Conservation (phyloP, 2,329 filamentous ascomycete species). For the Diaporthe ilicicola region DNA sequence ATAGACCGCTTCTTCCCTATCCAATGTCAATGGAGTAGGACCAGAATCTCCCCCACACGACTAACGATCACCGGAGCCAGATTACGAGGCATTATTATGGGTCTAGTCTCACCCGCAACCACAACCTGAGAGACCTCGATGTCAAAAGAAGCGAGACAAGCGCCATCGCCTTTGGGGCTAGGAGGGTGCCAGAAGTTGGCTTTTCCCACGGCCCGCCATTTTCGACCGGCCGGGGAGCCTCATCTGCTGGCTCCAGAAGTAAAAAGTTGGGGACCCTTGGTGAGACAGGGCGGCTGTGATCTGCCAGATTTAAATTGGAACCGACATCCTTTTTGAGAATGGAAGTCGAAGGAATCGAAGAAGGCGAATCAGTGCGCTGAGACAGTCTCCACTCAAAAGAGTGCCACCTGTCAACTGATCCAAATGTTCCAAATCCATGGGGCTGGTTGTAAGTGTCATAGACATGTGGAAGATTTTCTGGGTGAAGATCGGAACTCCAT, state of each 20-base stretch:
- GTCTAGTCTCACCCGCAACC: no score
- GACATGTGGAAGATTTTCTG: no score
- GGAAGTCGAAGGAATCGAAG: neutral
- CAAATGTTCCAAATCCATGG: no score
- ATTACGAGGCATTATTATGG: no score
- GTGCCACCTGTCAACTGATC: no score
- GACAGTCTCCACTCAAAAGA: no score
- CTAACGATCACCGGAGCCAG: neutral
- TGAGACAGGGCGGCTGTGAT: neutral
- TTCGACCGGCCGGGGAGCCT: neutral
- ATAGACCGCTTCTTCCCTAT: neutral
- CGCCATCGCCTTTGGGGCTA: neutral
- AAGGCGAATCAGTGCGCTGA: no score
- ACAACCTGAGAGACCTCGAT: no score
- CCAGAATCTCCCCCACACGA: neutral
- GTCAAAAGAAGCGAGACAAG: no score
- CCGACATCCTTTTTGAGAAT: neutral
- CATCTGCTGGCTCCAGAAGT: constrained; percentile 4
- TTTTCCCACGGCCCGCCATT: neutral
- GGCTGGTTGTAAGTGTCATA: no score
- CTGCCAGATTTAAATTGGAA: neutral
- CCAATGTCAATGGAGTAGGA: neutral
- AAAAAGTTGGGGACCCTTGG: no score
- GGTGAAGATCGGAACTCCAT: no score
- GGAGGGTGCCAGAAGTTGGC: neutral